Conservation (phyloP, 371 early-diverging fungal species). For the Cokeromyces recurvatus region DNA sequence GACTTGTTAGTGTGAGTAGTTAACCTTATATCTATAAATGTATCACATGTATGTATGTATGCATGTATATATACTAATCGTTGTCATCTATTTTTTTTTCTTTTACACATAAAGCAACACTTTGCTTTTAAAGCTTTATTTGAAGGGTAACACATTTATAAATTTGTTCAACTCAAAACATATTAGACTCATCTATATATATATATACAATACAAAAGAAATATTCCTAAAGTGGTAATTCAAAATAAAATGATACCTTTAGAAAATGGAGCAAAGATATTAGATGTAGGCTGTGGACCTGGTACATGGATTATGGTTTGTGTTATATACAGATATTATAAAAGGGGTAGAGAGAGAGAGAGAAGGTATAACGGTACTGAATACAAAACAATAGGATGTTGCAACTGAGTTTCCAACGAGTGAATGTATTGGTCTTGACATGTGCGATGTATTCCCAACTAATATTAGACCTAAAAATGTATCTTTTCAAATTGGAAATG, state of each 20-base stretch:
- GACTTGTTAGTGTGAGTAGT: constrained; percentile 19
- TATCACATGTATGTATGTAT: no score
- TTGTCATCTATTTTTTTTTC: not conserved
- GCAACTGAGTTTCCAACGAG: constrained; percentile 54
- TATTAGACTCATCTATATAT: not conserved
- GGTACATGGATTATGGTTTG: constrained; percentile 53
- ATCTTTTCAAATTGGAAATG: constrained; percentile 40
- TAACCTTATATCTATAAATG: not conserved
- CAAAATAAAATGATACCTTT: not conserved
- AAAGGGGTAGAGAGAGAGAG: no score
- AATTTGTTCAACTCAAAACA: no score
- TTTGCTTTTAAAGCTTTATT: constrained; percentile 29
- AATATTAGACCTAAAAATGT: constrained; percentile 44
- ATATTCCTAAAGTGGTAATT: constrained; percentile 1
- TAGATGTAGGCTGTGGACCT: constrained; percentile 51
- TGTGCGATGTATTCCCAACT: constrained; percentile 50
- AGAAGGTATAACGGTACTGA: no score
- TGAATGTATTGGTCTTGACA: constrained; percentile 52
- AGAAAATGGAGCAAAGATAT: constrained; percentile 19
- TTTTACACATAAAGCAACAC: constrained; percentile 28
- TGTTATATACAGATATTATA: no score
- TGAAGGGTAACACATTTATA: constrained; percentile 12
- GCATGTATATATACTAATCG: not conserved
- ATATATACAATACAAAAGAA: constrained; percentile 5
- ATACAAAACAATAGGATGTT: constrained; percentile 37